phyloP scores from a whole-genome alignment of 2,329 filamentous ascomycete species.

The Pseudogymnoascus sp. region DNA sequence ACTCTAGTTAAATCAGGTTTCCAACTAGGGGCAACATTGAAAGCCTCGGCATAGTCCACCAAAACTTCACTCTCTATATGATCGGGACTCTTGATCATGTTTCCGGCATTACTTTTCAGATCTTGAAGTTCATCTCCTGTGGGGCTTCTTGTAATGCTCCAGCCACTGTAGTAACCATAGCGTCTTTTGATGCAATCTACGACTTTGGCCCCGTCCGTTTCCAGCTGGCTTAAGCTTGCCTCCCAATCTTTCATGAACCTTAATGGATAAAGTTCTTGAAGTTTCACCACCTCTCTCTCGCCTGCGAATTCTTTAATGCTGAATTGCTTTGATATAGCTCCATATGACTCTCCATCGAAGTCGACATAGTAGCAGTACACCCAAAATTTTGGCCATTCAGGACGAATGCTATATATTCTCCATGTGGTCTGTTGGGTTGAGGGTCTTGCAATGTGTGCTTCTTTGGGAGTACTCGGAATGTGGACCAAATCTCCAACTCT shows the following conservation, averaged over 20 bases:
- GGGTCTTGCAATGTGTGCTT: background rate
- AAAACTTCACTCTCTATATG: constrained; percentile 24
- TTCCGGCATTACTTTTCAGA: background rate
- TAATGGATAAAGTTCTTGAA: constrained; percentile 14
- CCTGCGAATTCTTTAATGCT: background rate
- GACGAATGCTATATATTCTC: constrained; percentile 7
- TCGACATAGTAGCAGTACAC: constrained; percentile 13
- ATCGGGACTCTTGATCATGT: constrained; percentile 11
- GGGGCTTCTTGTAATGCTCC: constrained; percentile 11
- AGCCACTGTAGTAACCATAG: constrained; percentile 14
- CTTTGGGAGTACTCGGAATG: constrained; percentile 7
- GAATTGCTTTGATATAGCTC: background rate
- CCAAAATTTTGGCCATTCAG: background rate
- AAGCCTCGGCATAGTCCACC: constrained; percentile 23
- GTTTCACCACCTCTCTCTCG: constrained; percentile 12
- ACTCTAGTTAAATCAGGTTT: constrained; percentile 34
- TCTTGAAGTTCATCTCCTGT: constrained; percentile 1
- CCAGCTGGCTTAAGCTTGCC: background rate
- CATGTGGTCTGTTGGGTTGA: constrained; percentile 6
- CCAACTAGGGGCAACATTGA: constrained; percentile 26
- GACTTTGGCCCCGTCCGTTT: constrained; percentile 11
- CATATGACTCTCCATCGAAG: constrained; percentile 8
- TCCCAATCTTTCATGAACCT: constrained; percentile 13
- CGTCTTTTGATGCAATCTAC: background rate
- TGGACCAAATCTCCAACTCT: constrained; percentile 13